Conservation (phyloP, 108 stramenopile species). For the Nannochloropsis salina region DNA sequence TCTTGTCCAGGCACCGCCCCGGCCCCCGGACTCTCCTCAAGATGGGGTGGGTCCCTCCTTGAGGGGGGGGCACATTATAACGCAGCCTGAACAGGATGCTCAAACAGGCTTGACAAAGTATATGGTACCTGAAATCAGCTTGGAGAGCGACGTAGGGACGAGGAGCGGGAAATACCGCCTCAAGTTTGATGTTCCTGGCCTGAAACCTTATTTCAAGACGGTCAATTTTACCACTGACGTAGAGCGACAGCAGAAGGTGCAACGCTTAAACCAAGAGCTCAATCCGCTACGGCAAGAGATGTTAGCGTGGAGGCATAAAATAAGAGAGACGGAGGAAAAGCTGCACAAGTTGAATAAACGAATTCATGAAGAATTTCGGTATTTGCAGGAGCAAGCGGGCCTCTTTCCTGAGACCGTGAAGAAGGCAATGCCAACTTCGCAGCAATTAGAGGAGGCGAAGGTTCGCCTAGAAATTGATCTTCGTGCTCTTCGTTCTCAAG, state of each 20-base stretch:
- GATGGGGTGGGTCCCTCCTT: background rate
- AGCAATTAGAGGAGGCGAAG: constrained; percentile 16
- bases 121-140: background rate
- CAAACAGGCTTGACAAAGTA: background rate
- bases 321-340: background rate
- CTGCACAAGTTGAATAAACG: background rate
- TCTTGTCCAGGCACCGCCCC: background rate
- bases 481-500: background rate
- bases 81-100: background rate
- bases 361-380: background rate
- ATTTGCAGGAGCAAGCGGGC: background rate
- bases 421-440: background rate
- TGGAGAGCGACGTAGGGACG: constrained; percentile 9
- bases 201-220: constrained; percentile 20
- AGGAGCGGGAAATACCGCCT: background rate
- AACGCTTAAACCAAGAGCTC: constrained; percentile 1
- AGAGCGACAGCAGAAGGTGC: background rate
- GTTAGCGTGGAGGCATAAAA: constrained; percentile 1
- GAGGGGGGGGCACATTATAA: background rate
- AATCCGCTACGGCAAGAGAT: background rate
- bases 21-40: background rate
- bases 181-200: background rate
- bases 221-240: background rate
- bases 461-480: background rate
- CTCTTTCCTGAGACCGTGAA: background rate